Base-by-base conservation (phyloP, 306 rosid genomes). In the Trifolium pratense region DNA sequence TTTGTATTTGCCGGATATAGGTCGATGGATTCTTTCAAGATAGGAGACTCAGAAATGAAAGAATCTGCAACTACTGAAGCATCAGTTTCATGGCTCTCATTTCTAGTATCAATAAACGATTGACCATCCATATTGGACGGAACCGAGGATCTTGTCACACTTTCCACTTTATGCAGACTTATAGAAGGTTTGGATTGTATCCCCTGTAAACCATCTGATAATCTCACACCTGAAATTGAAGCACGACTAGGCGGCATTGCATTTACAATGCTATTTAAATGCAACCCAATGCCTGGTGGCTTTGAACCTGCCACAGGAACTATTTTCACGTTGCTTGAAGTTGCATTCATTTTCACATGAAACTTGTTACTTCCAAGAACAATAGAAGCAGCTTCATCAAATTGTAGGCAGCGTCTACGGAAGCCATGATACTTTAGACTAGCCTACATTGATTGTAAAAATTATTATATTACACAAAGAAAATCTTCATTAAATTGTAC, bases 251-350 rank as follows among this genome's bases (percentile, higher is more conserved):
- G 51, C 23, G 93, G 84, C 85, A 88, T 74, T 76, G 83, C 83
- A 78, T 79, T 85, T 79, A 79, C 75, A 72, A 88, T 79, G 82
- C 93, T 86, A 80, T 88, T 89, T 83, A 87, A 82, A 80, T 88
- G 92, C 84, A 85, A 80, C 68, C 88, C 90, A 70, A 84, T 84
- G 25, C 89, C 86, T 34, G 84, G 76, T 68, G 87, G 86, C 79
- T 84, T 86, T 70, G 87, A 65, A 83, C 68, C 55, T 64, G 78
- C 13, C 45, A 58, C 74, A 10, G 83, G 75, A 14, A 71, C 76
- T 75, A 53, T 75, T 65, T 64, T 73, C 68, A 60, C 40, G 48
- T 75, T 56, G 34, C 52, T 65, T 40, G 80, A 75, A 77, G 78
- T 29, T 55, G 68, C 75, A 74, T 58, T 73, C 57, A 34, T 36